A percentile compares a stretch with the other conserved stretches of the same genome.
Conservation (phyloP, 257 asterid species). For the Ligustrum vulgare region DNA sequence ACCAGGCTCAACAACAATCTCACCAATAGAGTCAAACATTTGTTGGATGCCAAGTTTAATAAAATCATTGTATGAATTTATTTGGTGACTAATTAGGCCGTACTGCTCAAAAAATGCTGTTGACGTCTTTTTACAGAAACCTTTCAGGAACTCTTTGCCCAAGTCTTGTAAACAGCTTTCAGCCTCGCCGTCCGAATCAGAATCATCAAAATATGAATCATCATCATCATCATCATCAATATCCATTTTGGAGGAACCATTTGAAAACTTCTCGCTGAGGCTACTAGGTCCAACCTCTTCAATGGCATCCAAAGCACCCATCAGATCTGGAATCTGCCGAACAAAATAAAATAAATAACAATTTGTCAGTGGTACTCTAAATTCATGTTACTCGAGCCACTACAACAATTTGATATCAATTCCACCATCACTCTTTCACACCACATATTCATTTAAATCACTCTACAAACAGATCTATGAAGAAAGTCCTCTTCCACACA, state of each 20-base stretch:
- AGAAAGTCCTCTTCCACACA: not conserved
- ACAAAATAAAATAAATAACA: conserved; percentile 5
- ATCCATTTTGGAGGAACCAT: conserved; percentile 43
- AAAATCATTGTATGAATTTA: conserved; percentile 78
- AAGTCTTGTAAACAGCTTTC: conserved; percentile 46
- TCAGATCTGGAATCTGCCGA: conserved; percentile 20
- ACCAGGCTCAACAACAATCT: conserved; percentile 67
- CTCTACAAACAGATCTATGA: not conserved
- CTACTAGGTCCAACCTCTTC: conserved; percentile 54
- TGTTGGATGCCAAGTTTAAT: conserved; percentile 62
- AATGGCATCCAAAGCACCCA: conserved; percentile 42
- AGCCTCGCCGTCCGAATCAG: conserved; percentile 53
- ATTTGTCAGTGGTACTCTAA: not conserved
- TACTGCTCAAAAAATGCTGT: conserved; percentile 67
- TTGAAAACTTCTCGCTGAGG: conserved; percentile 26
- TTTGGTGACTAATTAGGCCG: conserved; percentile 82
- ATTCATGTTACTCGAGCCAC: not conserved
- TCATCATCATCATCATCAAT: conserved; percentile 44
- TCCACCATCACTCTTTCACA: not conserved
- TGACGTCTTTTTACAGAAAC: conserved; percentile 66
- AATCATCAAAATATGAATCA: conserved; percentile 31
- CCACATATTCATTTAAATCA: not conserved
- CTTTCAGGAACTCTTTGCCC: conserved; percentile 43
- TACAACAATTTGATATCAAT: not conserved
- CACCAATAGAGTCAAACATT: conserved; percentile 76